Conservation (phyloP, 257 asterid genomes). For the Solanum pinnatisectum region DNA sequence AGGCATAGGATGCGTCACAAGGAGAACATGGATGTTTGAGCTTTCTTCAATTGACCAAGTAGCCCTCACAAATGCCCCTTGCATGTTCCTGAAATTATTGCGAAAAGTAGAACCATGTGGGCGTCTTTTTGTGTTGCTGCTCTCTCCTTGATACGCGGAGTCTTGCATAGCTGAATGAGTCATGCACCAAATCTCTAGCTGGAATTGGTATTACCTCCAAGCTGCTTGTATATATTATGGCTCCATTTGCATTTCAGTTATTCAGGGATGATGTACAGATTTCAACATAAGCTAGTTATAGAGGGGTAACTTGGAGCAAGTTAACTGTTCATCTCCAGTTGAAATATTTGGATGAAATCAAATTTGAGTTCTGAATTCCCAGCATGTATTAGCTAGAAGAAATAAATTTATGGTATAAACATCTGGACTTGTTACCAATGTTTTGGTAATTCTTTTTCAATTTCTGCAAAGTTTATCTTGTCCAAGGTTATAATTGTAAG, state of each 20-base stretch:
- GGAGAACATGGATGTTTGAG: conserved; percentile 33
- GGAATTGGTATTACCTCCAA: background rate
- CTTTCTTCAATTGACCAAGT: conserved; percentile 1
- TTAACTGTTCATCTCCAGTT: background rate
- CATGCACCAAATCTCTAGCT: background rate
- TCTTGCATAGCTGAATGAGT: background rate
- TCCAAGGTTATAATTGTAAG: background rate
- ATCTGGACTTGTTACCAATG: background rate
- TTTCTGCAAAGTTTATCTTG: background rate
- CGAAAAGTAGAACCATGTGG: background rate
- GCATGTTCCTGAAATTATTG: too few relatives aligned
- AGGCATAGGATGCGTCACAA: conserved; percentile 39
- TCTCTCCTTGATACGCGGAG: background rate
- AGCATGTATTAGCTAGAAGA: background rate
- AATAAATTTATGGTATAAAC: background rate
- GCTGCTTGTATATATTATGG: background rate
- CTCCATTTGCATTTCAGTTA: background rate
- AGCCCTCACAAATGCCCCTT: background rate
- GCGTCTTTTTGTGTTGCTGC: background rate
- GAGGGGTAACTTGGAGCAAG: background rate
- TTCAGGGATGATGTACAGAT: background rate
- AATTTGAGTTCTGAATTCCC: background rate
- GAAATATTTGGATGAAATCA: background rate
- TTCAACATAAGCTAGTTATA: background rate
- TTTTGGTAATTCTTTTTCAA: background rate